Base-by-base conservation (phyloP, 2,329 filamentous ascomycete species). In the Incumbomyces lentus region DNA sequence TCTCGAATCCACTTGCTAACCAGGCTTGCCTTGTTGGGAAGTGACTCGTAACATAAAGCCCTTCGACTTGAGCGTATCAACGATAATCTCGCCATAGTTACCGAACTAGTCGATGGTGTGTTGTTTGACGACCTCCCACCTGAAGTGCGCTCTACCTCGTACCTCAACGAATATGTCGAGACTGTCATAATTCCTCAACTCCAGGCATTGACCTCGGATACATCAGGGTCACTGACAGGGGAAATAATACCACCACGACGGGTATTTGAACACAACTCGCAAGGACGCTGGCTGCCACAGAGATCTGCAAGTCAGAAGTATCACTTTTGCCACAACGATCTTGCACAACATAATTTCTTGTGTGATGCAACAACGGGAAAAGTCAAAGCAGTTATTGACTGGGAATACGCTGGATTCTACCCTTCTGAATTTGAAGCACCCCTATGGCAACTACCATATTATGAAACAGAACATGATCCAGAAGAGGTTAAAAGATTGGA, bases 321-420 rank as follows among this genome's bases (percentile, higher is more conserved):
- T 31, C 14, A 36, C 30, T 47, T 47, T 29, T 42, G 22, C 8
- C 45, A 47, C 22, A 35, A 35, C 14, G 45, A 47, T 22, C 39
- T 47, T 19, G 2, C 39, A 19, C 38, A 47, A 14, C 45, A 47
- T 29, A 47, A 47, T 18, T 47, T 47, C 22, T 29, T 47, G 39
- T 47, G 45, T 33, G 39, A 47, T 26, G 30, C 12, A 13, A 17
- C 34, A 5, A 47, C 45, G 3, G 45, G 45, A 8, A 34, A 47
- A 43, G 47, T 62, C 12, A 58, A 52, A 34, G 57, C 59, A n/a
- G 54, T 61, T 34, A 58, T 63, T 46, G 60, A 63, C 39, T 63
- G 59, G 60, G 60, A 62, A 29, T 46, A 59, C 35, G 56, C 58
- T 40, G 59, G 59, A 2, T 63, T 62, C 36, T 63, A 63, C 48